A percentile compares a stretch with the other conserved stretches of the same genome.
Evolutionary conservation across 257 asterid genomes (phyloP).

Genomic region (Knoxia roxburghii): DNA sequence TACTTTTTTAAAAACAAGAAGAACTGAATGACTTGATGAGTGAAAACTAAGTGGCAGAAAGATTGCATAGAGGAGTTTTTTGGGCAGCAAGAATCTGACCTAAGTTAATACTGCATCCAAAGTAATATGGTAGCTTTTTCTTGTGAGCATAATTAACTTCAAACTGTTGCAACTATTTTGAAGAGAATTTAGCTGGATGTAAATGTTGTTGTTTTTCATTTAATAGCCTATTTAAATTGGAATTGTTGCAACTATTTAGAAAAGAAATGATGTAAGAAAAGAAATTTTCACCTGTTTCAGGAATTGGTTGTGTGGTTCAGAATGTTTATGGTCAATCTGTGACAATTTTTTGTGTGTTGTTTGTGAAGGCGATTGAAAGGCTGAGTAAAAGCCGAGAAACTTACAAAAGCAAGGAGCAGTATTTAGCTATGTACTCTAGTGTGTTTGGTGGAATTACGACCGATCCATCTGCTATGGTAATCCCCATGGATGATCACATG

Average conservation of each 20-base stretch:
- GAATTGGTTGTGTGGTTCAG: background rate
- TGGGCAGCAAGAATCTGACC: background rate
- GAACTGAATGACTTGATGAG: too few species aligned
- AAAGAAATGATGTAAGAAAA: background rate
- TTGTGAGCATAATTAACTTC: too few species aligned
- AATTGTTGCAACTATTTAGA: background rate
- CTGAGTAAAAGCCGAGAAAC: conserved; percentile 39
- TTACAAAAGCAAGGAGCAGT: conserved; percentile 55
- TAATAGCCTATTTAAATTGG: background rate
- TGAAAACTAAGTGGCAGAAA: background rate
- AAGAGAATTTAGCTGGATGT: too few species aligned
- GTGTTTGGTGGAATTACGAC: conserved; percentile 79
- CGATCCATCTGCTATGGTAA: conserved; percentile 82
- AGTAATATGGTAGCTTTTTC: too few species aligned
- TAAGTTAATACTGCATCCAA: too few species aligned
- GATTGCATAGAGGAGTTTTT: background rate
- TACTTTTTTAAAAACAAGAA: background rate
- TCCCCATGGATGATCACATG: conserved; percentile 95
- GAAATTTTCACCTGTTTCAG: background rate
- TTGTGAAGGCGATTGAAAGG: conserved; percentile 63
- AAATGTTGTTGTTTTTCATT: too few species aligned
- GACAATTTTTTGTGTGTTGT: background rate
- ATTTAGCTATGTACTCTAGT: conserved; percentile 87
- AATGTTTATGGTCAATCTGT: background rate
- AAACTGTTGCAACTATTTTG: too few species aligned